These are phyloP conservation scores for Escovopsis sp. DNA, from an alignment of 2,329 filamentous ascomycete genomes.

Conservation along the genomic window DNA sequence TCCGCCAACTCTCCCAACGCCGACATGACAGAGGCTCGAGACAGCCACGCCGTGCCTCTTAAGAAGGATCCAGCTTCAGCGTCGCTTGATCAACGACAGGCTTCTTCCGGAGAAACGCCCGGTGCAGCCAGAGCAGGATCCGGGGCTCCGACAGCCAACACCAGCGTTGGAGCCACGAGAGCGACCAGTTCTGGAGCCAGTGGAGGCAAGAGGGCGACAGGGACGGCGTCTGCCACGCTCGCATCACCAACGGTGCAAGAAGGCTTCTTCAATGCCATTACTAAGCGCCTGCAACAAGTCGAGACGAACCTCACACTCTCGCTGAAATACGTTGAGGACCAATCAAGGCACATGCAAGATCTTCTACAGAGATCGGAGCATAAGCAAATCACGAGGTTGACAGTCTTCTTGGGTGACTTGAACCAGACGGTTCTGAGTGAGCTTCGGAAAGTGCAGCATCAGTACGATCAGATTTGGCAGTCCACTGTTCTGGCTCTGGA, in stretches of 20 bases:
- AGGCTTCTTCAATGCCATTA: constrained; percentile 93
- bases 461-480: constrained; percentile 96
- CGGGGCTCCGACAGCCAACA: background rate
- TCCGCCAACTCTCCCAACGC: background rate
- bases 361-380: constrained; percentile 79
- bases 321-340: constrained; percentile 90
- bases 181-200: constrained; percentile 6
- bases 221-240: constrained; percentile 13
- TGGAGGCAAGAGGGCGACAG: constrained; percentile 15
- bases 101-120: background rate
- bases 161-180: background rate
- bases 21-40: background rate
- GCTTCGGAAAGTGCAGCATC: constrained; percentile 58
- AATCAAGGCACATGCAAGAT: constrained; percentile 79
- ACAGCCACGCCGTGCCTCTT: background rate
- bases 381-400: constrained; percentile 71
- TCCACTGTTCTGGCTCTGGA: constrained; percentile 86
- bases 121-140: background rate
- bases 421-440: constrained; percentile 79
- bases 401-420: constrained; percentile 66
- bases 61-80: constrained; percentile 1
- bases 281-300: constrained; percentile 79
- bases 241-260: constrained; percentile 76
- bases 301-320: constrained; percentile 89
- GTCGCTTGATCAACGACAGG: background rate